phyloP scores from a whole-genome alignment of 2,329 filamentous ascomycete species.

The Venturia asperata region DNA sequence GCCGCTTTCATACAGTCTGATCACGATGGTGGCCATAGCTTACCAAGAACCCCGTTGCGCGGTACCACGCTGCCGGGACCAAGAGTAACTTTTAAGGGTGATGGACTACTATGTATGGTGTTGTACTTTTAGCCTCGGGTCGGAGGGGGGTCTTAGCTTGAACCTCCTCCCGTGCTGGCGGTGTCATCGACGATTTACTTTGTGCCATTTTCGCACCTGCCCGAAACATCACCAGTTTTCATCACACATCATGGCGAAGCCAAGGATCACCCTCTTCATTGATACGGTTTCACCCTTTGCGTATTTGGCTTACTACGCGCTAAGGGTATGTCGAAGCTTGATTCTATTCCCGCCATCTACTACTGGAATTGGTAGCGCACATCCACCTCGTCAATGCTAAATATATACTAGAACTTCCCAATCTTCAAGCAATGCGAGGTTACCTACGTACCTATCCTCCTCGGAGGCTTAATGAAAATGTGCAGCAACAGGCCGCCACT shows the following conservation, averaged over 20 bases:
- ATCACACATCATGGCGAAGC: conserved; percentile 35
- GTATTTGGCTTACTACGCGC: conserved; percentile 52
- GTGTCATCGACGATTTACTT: not conserved
- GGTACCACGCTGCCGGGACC: not conserved
- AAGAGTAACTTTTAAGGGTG: not conserved
- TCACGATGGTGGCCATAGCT: not conserved
- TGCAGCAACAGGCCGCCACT: conserved; percentile 50
- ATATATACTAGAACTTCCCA: conserved; percentile 45
- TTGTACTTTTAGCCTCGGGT: conserved; percentile 2
- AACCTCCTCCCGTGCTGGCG: not conserved
- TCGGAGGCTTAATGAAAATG: conserved; percentile 53
- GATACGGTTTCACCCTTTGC: conserved; percentile 55
- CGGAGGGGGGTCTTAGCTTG: not conserved
- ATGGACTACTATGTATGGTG: not conserved
- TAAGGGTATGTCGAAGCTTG: conserved; percentile 38
- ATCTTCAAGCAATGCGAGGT: conserved; percentile 49
- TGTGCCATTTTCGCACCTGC: not conserved
- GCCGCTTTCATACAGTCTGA: not conserved
- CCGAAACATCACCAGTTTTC: not conserved
- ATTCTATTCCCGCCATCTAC: conserved; percentile 5
- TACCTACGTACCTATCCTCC: conserved; percentile 52
- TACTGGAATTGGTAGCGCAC: not conserved
- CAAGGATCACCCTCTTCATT: conserved; percentile 50
- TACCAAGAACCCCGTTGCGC: not conserved
- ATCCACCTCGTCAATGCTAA: conserved; percentile 2